These are phyloP conservation scores for Infundibulicybe gibba DNA, from an alignment of 768 basidiomycete genomes.

Conservation along the genomic window DNA sequence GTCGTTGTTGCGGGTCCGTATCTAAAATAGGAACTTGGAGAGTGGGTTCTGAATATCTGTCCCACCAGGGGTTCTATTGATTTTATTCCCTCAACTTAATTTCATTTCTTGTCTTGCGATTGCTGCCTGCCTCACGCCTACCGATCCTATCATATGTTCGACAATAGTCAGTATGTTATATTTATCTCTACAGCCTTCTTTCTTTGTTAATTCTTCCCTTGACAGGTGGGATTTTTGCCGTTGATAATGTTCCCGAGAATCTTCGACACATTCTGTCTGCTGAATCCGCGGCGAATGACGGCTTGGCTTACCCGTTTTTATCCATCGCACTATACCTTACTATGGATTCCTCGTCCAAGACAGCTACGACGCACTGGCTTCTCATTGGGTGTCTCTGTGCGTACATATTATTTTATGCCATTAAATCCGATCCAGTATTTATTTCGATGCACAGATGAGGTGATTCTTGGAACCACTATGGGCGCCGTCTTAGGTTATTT, in stretches of 20 bases:
- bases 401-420: conserved; percentile 14
- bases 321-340: conserved; percentile 84
- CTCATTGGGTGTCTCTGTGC: conserved; percentile 79
- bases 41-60: not conserved
- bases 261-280: conserved; percentile 37
- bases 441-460: conserved; percentile 54
- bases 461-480: conserved; percentile 67
- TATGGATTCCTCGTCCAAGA: conserved; percentile 55
- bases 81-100: conserved; percentile 66
- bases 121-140: conserved; percentile 88
- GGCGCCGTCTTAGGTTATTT: conserved; percentile 43
- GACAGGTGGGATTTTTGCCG: conserved; percentile 67
- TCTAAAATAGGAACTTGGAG: not conserved
- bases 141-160: conserved; percentile 92
- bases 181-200: conserved; percentile 1
- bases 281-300: conserved; percentile 95
- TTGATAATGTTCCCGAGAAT: conserved; percentile 65
- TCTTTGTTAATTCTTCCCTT: not conserved
- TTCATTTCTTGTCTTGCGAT: conserved; percentile 80
- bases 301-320: conserved; percentile 92
- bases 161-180: conserved; percentile 60
- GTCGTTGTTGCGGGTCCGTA: conserved; percentile 61
- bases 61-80: conserved; percentile 57
- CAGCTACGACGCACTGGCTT: conserved; percentile 82
- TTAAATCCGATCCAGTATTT: not conserved